These are phyloP conservation scores for Eucalyptus cloeziana DNA, from an alignment of 345 rosid genomes.

Conservation along the genomic window DNA sequence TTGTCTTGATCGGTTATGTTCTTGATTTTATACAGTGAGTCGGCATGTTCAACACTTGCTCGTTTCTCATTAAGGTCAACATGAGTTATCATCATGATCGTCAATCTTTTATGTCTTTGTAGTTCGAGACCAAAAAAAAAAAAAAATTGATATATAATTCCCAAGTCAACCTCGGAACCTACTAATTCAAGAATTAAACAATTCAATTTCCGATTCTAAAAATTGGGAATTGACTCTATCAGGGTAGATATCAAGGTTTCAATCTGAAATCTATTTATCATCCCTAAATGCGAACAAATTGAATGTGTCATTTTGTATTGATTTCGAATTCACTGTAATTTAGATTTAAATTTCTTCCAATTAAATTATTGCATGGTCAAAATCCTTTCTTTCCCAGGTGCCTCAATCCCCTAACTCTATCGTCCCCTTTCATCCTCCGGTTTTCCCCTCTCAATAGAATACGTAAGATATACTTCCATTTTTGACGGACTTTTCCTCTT, in stretches of 20 bases:
- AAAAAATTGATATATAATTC: accelerated
- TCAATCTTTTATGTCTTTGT: accelerated
- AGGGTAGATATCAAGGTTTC: background rate
- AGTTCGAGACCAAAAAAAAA: accelerated
- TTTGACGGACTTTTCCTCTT: background rate
- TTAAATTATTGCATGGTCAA: background rate
- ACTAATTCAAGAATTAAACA: accelerated
- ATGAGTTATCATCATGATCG: accelerated
- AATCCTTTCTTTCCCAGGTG: background rate
- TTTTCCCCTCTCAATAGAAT: accelerated
- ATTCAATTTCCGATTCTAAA: accelerated
- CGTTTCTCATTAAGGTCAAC: accelerated
- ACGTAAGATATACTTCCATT: background rate
- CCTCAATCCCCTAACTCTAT: background rate
- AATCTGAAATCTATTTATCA: background rate
- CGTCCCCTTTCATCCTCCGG: accelerated
- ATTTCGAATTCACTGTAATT: background rate
- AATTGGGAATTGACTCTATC: accelerated
- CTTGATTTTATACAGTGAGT: too few species aligned
- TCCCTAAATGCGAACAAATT: accelerated
- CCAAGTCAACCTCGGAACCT: accelerated
- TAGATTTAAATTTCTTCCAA: background rate
- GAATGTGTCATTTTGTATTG: accelerated
- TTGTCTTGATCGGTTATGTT: accelerated
- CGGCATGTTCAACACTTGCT: accelerated